Percentiles rank a stretch among this genome's conserved stretches.
Conservation (phyloP, 2,329 filamentous ascomycete genomes). For the Phyllosticta capitalensis region DNA sequence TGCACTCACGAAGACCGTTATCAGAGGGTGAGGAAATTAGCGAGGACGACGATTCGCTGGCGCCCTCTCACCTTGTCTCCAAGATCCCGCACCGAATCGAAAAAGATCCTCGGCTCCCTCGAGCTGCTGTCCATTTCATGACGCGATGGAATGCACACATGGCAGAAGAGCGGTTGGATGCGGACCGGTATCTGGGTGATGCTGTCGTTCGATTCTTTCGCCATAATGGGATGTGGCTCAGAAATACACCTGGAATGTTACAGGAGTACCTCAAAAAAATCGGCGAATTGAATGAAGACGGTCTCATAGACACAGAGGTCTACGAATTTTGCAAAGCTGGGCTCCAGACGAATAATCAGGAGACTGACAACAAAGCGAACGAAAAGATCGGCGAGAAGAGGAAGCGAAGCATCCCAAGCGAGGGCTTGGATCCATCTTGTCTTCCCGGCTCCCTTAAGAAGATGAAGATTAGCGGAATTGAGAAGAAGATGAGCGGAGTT, state of each 20-base stretch:
- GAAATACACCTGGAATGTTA: conserved; percentile 15
- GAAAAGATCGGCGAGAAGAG: background rate
- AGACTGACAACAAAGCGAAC: background rate
- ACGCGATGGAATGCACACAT: conserved; percentile 29
- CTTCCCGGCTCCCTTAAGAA: background rate
- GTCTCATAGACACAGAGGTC: conserved; percentile 19
- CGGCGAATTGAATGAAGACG: conserved; percentile 21
- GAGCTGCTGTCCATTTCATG: conserved; percentile 24
- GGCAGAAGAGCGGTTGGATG: conserved; percentile 25
- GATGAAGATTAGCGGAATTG: background rate
- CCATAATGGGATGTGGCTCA: conserved; percentile 17
- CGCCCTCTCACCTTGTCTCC: conserved; percentile 17
- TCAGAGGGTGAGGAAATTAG: conserved; percentile 28
- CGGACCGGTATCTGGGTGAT: conserved; percentile 26
- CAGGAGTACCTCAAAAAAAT: conserved; percentile 25
- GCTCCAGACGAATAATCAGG: background rate
- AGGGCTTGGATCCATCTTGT: background rate
- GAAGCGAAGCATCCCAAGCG: background rate
- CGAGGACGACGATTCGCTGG: conserved; percentile 32
- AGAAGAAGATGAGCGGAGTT: background rate
- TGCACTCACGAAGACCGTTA: conserved; percentile 29
- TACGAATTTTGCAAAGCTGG: conserved; percentile 14
- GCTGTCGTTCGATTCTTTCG: conserved; percentile 31
- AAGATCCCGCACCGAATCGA: conserved; percentile 26
- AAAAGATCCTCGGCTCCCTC: conserved; percentile 10